Conservation (phyloP, 495 filamentous ascomycete species). For the Penicillium angulare region DNA sequence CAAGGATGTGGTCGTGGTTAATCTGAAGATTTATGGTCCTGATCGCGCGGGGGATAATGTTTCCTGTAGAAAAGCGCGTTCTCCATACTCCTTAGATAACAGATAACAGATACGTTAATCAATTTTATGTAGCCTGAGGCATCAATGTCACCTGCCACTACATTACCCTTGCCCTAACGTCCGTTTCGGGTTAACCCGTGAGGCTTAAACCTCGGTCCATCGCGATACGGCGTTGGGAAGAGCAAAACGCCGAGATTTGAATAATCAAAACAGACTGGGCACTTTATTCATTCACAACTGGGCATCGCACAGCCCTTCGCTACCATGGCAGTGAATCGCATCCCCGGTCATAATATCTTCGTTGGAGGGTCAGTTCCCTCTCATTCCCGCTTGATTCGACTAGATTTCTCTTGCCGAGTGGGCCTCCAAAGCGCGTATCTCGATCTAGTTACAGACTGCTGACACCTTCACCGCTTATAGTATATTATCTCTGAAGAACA, state of each 20-base stretch:
- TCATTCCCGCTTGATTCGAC: not conserved
- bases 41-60: too few relatives aligned
- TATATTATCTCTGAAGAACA: conserved; percentile 52
- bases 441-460: not conserved
- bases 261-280: not conserved
- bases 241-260: not conserved
- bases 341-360: conserved; percentile 70
- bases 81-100: too few relatives aligned
- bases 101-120: too few relatives aligned
- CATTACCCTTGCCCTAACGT: not conserved
- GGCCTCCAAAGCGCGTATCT: not conserved
- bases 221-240: not conserved
- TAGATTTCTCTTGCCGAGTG: conserved; percentile 5
- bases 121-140: not conserved
- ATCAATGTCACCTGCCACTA: not conserved
- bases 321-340: conserved; percentile 42
- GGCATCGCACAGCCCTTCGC: not conserved
- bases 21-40: too few relatives aligned
- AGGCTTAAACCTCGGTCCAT: not conserved
- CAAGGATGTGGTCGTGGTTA: not conserved
- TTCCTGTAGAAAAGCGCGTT: too few relatives aligned
- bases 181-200: not conserved
- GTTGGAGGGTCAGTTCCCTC: conserved; percentile 72
- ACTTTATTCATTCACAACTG: not conserved
- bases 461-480: conserved; percentile 9